A percentile compares a stretch with the other conserved stretches of the same genome.
Evolutionary conservation across 345 rosid genomes (phyloP).

Genomic region (Bruguiera gymnorhiza): DNA sequence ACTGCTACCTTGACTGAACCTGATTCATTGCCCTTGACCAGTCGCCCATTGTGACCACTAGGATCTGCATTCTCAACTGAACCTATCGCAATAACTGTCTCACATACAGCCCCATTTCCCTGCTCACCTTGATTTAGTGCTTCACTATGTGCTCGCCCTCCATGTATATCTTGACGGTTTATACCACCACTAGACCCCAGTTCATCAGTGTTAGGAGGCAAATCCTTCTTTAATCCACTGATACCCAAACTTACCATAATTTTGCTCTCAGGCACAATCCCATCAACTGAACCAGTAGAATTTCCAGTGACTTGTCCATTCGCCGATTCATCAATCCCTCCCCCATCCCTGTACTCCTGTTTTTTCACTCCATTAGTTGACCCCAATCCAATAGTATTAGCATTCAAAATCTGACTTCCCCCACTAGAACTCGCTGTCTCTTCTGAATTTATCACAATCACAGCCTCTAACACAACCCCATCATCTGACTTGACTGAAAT

Average conservation of each 20-base stretch:
- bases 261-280: slow-evolving; percentile 26
- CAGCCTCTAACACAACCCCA: not conserved
- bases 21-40: slow-evolving; percentile 10
- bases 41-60: slow-evolving; percentile 15
- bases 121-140: slow-evolving; percentile 21
- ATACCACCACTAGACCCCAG: slow-evolving; percentile 15
- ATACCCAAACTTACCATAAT: slow-evolving; percentile 17
- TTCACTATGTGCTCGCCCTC: slow-evolving; percentile 16
- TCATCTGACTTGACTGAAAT: not conserved
- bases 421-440: not conserved
- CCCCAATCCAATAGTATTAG: not conserved
- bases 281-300: slow-evolving; percentile 22
- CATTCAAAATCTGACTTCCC: slow-evolving; percentile 1
- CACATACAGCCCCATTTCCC: slow-evolving; percentile 23
- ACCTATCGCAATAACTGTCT: slow-evolving; percentile 31
- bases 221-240: slow-evolving; percentile 27
- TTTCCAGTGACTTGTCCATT: slow-evolving; percentile 16
- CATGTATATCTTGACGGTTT: not conserved
- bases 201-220: slow-evolving; percentile 17
- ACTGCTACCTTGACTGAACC: slow-evolving; percentile 23
- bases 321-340: slow-evolving; percentile 16
- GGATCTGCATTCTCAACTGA: slow-evolving; percentile 23
- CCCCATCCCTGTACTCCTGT: slow-evolving; percentile 9
- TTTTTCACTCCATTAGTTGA: not conserved
- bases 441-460: slow-evolving; percentile 5